phyloP scores from a whole-genome alignment of 2,329 filamentous ascomycete species.

The Geosmithia morbida region DNA sequence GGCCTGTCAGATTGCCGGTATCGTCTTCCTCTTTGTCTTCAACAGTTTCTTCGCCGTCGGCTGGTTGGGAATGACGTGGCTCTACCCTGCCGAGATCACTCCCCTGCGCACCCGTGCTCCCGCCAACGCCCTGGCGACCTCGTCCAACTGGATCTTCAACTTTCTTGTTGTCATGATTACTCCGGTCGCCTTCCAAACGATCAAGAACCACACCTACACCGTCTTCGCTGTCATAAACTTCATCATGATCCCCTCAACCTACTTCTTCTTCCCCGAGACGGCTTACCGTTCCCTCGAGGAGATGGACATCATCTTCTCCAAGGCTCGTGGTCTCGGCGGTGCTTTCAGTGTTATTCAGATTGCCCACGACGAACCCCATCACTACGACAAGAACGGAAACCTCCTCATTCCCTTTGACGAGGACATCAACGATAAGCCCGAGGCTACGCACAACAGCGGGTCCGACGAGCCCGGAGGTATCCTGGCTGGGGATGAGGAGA shows the following conservation, averaged over 20 bases:
- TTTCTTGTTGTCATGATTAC: slow-evolving; percentile 51
- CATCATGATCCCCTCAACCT: slow-evolving; percentile 40
- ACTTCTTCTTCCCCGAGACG: slow-evolving; percentile 53
- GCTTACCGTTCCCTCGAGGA: slow-evolving; percentile 49
- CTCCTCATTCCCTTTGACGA: slow-evolving; percentile 32
- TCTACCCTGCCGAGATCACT: slow-evolving; percentile 53
- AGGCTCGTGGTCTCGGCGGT: slow-evolving; percentile 27
- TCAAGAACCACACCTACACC: slow-evolving; percentile 46
- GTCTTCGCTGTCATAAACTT: slow-evolving; percentile 54
- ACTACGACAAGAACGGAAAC: slow-evolving; percentile 46
- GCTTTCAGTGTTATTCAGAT: slow-evolving; percentile 20
- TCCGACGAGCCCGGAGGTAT: neutral
- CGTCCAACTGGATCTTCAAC: slow-evolving; percentile 49
- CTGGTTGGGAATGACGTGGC: slow-evolving; percentile 45
- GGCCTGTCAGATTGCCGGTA: slow-evolving; percentile 41
- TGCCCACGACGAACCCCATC: slow-evolving; percentile 31
- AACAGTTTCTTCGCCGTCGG: slow-evolving; percentile 44
- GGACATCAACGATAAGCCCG: slow-evolving; percentile 3
- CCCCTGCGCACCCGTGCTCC: slow-evolving; percentile 52
- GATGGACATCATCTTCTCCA: slow-evolving; percentile 51
- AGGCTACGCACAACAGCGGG: neutral
- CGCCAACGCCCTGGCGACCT: slow-evolving; percentile 39
- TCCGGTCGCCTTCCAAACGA: slow-evolving; percentile 40
- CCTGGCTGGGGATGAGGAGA: neutral
- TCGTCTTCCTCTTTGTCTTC: slow-evolving; percentile 52